Evolutionary conservation across 1,139 yeast species (phyloP), one percentile per base, ranked within the genome.

Genomic region (Williopsis jadinii): DNA sequence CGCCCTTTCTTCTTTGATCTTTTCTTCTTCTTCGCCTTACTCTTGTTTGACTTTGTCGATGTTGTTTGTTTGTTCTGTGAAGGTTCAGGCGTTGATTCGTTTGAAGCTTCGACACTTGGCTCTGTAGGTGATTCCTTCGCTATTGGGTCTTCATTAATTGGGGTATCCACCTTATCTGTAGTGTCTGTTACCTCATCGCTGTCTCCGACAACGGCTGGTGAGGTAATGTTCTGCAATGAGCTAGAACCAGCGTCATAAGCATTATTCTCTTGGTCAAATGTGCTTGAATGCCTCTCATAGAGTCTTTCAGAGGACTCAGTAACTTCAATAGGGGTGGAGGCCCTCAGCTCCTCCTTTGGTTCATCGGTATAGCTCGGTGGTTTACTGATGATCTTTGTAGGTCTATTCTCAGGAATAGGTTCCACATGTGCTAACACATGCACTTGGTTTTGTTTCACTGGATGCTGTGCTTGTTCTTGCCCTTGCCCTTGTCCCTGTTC

Each of bases 361-460:
- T 54, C 56, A 30, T 51, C 56, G 3, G 37, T 38, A 35, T 53
- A 54, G 32, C 56, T 51, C 41, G 58, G 58, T 26, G 57, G 56
- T 5, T 42, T 41, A 19, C 43, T 49, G 30, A 45, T 43, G 19
- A 43, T 29, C 31, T 46, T 32, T 3, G 46, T 35, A 13, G 46
- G 41, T 35, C 37, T 43, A 9, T 19, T 12, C 24, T 27, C 33
- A n/a, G 36, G 35, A 9, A 37, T 11, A 9, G 32, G 9, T n/a
- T 32, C 27, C 6, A 24, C 31, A 11, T 27, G 15, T 24, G 30
- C 5, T 28, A 42, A 33, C 32, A 38, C 36, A 19, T 34, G 11
- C 12, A 13, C n/a, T 11, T 24, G 28, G 10, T 37, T 35, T n/a
- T 32, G 30, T 32, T 34, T 24, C n/a, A n/a, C n/a, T 6, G 41